A percentile compares a stretch with the other conserved stretches of the same genome.
Evolutionary conservation across 768 basidiomycete genomes (phyloP).

Genomic region (Russula ochroleuca): DNA sequence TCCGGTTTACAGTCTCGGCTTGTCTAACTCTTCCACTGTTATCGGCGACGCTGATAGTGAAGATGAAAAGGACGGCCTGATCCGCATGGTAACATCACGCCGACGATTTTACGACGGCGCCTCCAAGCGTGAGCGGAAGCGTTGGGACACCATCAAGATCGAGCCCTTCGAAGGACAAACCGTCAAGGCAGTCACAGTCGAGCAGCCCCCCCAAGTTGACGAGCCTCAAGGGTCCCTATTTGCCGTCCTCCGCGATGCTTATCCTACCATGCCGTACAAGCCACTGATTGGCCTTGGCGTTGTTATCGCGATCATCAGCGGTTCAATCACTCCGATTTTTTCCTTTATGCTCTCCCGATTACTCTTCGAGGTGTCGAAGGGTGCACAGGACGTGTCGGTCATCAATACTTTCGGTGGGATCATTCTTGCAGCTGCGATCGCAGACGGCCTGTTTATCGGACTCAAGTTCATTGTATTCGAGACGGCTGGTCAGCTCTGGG

Average conservation of each 20-base stretch:
- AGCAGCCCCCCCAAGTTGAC: constrained; percentile 22
- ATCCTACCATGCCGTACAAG: constrained; percentile 74
- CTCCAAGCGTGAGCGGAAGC: constrained; percentile 35
- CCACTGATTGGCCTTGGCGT: constrained; percentile 66
- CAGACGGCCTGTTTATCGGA: constrained; percentile 72
- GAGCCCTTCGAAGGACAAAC: constrained; percentile 30
- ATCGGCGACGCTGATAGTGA: constrained; percentile 42
- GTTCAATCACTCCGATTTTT: constrained; percentile 88
- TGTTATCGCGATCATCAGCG: constrained; percentile 61
- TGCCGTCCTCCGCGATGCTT: constrained; percentile 50
- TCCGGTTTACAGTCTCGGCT: constrained; percentile 13
- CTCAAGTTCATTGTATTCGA: constrained; percentile 82
- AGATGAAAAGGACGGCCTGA: constrained; percentile 39
- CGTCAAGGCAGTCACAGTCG: constrained; percentile 24
- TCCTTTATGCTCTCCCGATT: constrained; percentile 83
- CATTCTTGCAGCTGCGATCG: constrained; percentile 64
- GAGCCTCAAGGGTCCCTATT: constrained; percentile 39
- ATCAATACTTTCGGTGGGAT: constrained; percentile 73
- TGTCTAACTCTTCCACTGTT: constrained; percentile 32
- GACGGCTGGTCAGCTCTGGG: constrained; percentile 68
- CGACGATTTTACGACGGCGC: constrained; percentile 9
- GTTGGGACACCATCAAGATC: constrained; percentile 33
- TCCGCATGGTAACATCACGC: constrained; percentile 27
- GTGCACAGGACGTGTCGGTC: constrained; percentile 53
- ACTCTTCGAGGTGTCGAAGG: constrained; percentile 68